These are phyloP conservation scores for Candida tallmaniae DNA, from an alignment of 805 yeast species.

Conservation along the genomic window DNA sequence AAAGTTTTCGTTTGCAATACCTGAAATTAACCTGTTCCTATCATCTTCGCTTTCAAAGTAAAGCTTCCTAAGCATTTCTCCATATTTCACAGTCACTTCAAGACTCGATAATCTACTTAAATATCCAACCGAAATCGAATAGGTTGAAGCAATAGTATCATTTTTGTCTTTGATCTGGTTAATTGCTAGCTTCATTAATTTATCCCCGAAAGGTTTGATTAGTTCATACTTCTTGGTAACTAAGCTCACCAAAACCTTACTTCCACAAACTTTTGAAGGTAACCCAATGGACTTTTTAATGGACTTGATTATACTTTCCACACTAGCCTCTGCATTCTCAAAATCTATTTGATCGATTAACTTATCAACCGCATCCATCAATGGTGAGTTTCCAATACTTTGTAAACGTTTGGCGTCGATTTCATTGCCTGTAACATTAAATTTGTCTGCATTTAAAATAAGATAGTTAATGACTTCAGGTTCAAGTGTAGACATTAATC, in stretches of 20 bases:
- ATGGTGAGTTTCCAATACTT: constrained; percentile 75
- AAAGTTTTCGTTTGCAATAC: constrained; percentile 59
- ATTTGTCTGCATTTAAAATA: constrained; percentile 84
- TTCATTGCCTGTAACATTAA: constrained; percentile 63
- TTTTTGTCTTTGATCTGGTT: constrained; percentile 66
- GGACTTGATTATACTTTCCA: constrained; percentile 48
- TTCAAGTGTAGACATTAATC: constrained; percentile 79
- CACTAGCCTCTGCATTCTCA: constrained; percentile 42
- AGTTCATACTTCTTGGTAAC: constrained; percentile 50
- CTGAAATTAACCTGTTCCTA: constrained; percentile 47
- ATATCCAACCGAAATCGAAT: constrained; percentile 78
- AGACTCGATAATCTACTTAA: constrained; percentile 58
- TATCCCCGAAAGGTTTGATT: constrained; percentile 51
- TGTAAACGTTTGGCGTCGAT: constrained; percentile 76
- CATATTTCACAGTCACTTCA: constrained; percentile 50
- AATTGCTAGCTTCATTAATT: constrained; percentile 53
- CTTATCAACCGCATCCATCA: constrained; percentile 81
- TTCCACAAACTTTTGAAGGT: constrained; percentile 86
- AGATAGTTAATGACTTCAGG: constrained; percentile 87
- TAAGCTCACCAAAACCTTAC: constrained; percentile 64
- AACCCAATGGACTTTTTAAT: constrained; percentile 75
- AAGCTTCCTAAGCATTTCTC: constrained; percentile 43
- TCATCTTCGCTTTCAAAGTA: constrained; percentile 60
- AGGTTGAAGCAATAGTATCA: constrained; percentile 67
- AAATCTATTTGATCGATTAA: constrained; percentile 56